These are phyloP conservation scores for Rossbeevera mucosa DNA, from an alignment of 768 basidiomycete species.

Conservation along the genomic window DNA sequence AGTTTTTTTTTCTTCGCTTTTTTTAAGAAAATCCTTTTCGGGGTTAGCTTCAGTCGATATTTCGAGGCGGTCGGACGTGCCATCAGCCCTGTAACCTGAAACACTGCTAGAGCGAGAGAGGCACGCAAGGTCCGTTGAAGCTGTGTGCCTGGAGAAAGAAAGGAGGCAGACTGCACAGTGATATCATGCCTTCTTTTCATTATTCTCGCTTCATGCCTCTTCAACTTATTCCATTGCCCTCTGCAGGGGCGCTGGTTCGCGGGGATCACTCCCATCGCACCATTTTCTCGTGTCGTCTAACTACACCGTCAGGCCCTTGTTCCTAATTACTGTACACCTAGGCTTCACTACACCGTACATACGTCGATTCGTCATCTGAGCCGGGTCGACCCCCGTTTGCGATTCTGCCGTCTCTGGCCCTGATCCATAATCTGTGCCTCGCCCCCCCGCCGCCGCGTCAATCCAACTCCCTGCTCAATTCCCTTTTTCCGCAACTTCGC, in stretches of 20 bases:
- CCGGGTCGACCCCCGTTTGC: neutral
- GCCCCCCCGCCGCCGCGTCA: constrained; percentile 1
- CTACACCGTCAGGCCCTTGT: too few species aligned
- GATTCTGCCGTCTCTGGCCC: constrained; percentile 3
- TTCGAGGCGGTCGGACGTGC: neutral
- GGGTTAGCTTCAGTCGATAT: neutral
- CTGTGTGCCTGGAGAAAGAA: constrained; percentile 7
- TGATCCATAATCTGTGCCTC: constrained; percentile 7
- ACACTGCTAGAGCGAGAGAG: neutral
- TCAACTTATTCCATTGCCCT: neutral
- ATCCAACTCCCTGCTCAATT: neutral
- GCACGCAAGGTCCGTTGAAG: neutral
- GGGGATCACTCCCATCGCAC: constrained; percentile 12
- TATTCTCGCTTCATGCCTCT: constrained; percentile 4
- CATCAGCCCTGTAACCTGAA: constrained; percentile 9
- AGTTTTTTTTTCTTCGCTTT: constrained; percentile 1
- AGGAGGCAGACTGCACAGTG: neutral
- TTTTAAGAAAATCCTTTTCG: neutral
- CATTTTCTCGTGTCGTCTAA: neutral
- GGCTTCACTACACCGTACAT: too few species aligned
- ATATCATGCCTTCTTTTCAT: constrained; percentile 7
- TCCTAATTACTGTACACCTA: too few species aligned
- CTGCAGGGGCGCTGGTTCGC: constrained; percentile 7
- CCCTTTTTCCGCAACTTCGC: constrained; percentile 12
- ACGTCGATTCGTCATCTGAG: neutral